These are phyloP conservation scores for Paraglomus occultum DNA, from an alignment of 192 early-diverging fungal genomes.

Conservation along the genomic window DNA sequence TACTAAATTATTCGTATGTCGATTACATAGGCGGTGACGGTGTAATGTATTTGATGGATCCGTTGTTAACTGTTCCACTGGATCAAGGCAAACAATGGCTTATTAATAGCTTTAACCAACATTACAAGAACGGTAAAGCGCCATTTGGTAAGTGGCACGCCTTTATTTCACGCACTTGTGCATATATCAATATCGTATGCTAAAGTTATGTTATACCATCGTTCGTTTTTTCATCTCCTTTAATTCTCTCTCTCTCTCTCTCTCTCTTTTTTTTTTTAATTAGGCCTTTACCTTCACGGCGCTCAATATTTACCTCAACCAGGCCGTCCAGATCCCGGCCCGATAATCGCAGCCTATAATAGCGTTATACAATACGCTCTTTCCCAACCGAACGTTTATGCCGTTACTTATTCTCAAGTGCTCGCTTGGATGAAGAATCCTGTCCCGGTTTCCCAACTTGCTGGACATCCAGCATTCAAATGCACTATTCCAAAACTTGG, in stretches of 20 bases:
- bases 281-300: slow-evolving; percentile 34
- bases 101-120: slow-evolving; percentile 52
- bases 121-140: slow-evolving; percentile 47
- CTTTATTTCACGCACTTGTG: neutral
- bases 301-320: slow-evolving; percentile 44
- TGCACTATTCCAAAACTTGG: slow-evolving; percentile 55
- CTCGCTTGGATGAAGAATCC: slow-evolving; percentile 79
- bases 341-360: slow-evolving; percentile 33
- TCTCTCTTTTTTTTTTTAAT: no score
- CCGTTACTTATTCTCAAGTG: slow-evolving; percentile 67
- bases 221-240: no score
- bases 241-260: no score
- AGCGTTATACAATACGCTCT: slow-evolving; percentile 55
- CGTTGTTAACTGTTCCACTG: slow-evolving; percentile 45
- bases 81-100: slow-evolving; percentile 46
- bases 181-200: neutral
- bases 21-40: slow-evolving; percentile 7
- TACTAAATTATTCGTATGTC: neutral
- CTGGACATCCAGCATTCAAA: slow-evolving; percentile 61
- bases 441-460: slow-evolving; percentile 65
- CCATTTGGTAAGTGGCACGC: slow-evolving; percentile 51
- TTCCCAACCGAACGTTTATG: slow-evolving; percentile 63
- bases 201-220: neutral
- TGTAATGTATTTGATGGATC: slow-evolving; percentile 42
- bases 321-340: slow-evolving; percentile 33